Evolutionary conservation across 2,329 filamentous ascomycete genomes (phyloP).

Genomic region (Lanzia echinophila): DNA sequence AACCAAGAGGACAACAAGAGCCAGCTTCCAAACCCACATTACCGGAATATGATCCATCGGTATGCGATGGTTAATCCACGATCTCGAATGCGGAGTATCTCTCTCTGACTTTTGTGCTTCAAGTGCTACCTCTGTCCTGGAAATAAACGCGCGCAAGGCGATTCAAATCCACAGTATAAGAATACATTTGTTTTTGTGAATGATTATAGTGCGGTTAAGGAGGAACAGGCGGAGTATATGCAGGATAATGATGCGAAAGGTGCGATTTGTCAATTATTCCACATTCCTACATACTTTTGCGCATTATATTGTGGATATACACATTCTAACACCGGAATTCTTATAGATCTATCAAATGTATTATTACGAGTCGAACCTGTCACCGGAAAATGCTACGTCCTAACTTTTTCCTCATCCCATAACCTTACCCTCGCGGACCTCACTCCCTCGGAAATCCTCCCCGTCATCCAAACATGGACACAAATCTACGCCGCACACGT

Average conservation of each 20-base stretch:
- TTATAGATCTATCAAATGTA: conserved; percentile 60
- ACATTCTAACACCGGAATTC: not conserved
- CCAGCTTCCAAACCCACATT: conserved; percentile 59
- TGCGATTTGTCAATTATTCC: conserved; percentile 2
- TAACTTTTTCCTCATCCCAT: conserved; percentile 88
- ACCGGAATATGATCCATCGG: conserved; percentile 74
- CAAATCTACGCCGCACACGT: conserved; percentile 80
- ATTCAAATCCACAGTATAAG: conserved; percentile 77
- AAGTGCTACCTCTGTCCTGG: conserved; percentile 92
- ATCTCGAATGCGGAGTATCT: too few relatives aligned
- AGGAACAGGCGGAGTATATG: conserved; percentile 76
- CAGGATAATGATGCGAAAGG: conserved; percentile 25
- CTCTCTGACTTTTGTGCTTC: conserved; percentile 15
- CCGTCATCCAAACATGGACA: conserved; percentile 85
- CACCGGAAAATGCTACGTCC: conserved; percentile 92
- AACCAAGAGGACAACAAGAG: conserved; percentile 69
- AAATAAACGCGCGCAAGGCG: conserved; percentile 82
- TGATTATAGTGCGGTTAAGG: conserved; percentile 95
- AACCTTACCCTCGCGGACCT: conserved; percentile 92
- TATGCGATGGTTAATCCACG: conserved; percentile 28
- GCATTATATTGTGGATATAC: too few relatives aligned
- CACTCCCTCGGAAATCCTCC: conserved; percentile 65
- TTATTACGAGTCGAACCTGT: conserved; percentile 80
- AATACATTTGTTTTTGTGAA: conserved; percentile 93
- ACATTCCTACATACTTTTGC: conserved; percentile 12